Evolutionary conservation across 129 eudicot genomes (phyloP).

Genomic region (Chrysanthemum makinoi): DNA sequence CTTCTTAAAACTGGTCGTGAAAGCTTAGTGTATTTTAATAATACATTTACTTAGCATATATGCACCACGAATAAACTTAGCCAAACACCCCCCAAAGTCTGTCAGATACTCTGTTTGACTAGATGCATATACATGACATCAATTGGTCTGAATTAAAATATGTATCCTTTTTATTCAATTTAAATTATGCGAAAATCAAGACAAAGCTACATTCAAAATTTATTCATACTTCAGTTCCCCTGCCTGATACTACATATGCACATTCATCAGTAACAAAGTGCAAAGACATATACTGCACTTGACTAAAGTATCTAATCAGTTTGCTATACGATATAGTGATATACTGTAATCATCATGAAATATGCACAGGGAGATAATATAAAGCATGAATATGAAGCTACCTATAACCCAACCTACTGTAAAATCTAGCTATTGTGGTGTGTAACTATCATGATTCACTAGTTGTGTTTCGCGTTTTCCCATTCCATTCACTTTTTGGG

Average conservation of each 20-base stretch:
- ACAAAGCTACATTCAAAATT: not conserved
- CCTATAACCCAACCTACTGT: not conserved
- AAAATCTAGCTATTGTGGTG: slow-evolving; percentile 5
- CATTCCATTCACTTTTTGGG: slow-evolving; percentile 77
- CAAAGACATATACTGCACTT: not conserved
- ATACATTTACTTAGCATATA: too few relatives aligned
- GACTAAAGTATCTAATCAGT: not conserved
- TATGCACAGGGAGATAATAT: not conserved
- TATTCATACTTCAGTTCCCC: not conserved
- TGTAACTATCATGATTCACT: slow-evolving; percentile 34
- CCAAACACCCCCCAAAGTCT: too few relatives aligned
- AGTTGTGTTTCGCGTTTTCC: slow-evolving; percentile 30
- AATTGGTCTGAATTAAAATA: too few relatives aligned
- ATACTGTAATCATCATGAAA: not conserved
- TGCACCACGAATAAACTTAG: too few relatives aligned
- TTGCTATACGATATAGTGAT: slow-evolving; percentile 7
- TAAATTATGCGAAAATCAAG: not conserved
- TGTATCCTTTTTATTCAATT: too few relatives aligned
- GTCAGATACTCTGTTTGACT: too few relatives aligned
- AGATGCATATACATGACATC: too few relatives aligned
- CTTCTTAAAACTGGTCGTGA: too few relatives aligned
- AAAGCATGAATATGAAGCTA: slow-evolving; percentile 3
- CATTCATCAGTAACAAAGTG: slow-evolving; percentile 11
- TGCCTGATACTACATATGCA: not conserved
- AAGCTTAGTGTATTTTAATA: too few relatives aligned